These are phyloP conservation scores for Cercospora zeina DNA, from an alignment of 2,329 filamentous ascomycete species.

Conservation along the genomic window DNA sequence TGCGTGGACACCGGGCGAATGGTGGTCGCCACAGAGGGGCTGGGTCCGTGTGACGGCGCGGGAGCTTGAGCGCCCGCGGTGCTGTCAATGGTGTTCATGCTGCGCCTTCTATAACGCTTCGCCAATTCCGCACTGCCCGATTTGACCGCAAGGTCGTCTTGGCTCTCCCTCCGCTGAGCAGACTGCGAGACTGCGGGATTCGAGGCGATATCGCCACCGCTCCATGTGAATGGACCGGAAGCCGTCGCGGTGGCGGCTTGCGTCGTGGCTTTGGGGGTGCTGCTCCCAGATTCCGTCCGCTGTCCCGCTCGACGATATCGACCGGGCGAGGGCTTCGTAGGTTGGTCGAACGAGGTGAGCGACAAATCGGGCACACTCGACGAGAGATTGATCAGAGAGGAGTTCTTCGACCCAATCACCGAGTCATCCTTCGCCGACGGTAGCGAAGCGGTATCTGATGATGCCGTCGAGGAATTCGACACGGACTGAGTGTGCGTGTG, in stretches of 20 bases:
- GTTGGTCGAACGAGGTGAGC: constrained; percentile 56
- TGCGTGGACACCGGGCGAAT: constrained; percentile 40
- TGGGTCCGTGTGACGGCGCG: constrained; percentile 33
- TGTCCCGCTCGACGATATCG: constrained; percentile 71
- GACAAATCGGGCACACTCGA: constrained; percentile 56
- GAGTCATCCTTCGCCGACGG: constrained; percentile 42
- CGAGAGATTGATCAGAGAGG: constrained; percentile 51
- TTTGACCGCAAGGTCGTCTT: constrained; percentile 70
- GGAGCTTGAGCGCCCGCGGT: constrained; percentile 34
- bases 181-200: constrained; percentile 23
- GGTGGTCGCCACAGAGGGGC: constrained; percentile 36
- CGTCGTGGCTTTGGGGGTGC: constrained; percentile 35
- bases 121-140: constrained; percentile 63
- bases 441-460: constrained; percentile 47
- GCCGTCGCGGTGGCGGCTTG: constrained; percentile 48
- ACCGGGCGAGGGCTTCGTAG: constrained; percentile 70
- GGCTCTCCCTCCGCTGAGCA: constrained; percentile 47
- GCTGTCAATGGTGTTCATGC: constrained; percentile 67
- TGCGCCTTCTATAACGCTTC: constrained; percentile 77
- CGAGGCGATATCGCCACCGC: constrained; percentile 52
- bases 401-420: constrained; percentile 37
- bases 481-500: constrained; percentile 45
- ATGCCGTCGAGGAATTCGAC: constrained; percentile 51
- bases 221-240: constrained; percentile 54
- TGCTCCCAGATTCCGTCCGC: constrained; percentile 53